Percentiles rank a stretch among this genome's conserved stretches.
phyloP scores from a whole-genome alignment of 148 eudicot genomes.

The Chenopodium album region DNA sequence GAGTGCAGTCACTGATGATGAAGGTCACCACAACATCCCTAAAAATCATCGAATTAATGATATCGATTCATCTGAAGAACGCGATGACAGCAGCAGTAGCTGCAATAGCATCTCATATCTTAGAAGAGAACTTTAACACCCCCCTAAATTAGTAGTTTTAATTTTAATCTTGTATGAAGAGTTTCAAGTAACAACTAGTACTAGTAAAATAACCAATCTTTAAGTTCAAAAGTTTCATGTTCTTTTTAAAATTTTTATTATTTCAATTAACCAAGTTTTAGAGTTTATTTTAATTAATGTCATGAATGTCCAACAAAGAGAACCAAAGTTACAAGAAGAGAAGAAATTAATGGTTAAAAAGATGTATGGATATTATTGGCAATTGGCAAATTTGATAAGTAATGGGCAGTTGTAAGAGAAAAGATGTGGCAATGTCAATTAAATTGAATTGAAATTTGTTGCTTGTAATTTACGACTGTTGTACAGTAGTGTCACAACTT shows the following conservation, averaged over 20 bases:
- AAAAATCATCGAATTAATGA: background rate
- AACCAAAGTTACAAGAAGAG: conserved; percentile 11
- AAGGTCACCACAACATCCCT: conserved; percentile 5
- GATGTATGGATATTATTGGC: background rate
- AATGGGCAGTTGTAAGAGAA: background rate
- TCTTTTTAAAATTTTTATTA: too few species aligned
- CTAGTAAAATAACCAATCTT: conserved; percentile 18
- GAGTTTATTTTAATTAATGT: background rate
- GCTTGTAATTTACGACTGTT: background rate
- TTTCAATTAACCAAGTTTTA: background rate
- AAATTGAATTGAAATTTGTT: background rate
- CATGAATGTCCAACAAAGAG: conserved; percentile 1
- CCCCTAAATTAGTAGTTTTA: background rate
- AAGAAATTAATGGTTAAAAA: conserved; percentile 3
- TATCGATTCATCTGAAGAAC: conserved; percentile 37
- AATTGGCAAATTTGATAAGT: conserved; percentile 2
- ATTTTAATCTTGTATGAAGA: conserved; percentile 14
- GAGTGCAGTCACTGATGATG: conserved; percentile 67
- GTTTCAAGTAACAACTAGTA: conserved; percentile 10
- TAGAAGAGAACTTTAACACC: conserved; percentile 33
- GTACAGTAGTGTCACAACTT: background rate
- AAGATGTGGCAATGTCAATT: conserved; percentile 18
- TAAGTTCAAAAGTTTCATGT: background rate
- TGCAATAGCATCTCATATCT: conserved; percentile 45
- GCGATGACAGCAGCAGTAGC: conserved; percentile 69